phyloP scores from a whole-genome alignment of 2,329 filamentous ascomycete species.

The Trichoderma aggressivum region DNA sequence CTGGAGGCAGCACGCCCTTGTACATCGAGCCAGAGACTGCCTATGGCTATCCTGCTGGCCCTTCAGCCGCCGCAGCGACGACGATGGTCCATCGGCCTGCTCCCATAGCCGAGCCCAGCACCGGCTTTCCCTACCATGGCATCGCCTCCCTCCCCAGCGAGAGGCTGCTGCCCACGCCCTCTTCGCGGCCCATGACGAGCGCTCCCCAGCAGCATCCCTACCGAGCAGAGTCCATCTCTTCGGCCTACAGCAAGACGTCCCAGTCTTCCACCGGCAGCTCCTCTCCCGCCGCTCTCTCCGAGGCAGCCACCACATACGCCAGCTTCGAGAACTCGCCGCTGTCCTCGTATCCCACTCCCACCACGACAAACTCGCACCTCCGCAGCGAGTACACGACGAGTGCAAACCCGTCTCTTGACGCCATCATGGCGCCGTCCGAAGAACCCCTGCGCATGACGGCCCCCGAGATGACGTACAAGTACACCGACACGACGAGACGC shows the following conservation, averaged over 20 bases:
- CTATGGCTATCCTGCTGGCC: conserved; percentile 27
- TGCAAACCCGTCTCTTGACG: neutral
- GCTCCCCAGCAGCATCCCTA: conserved; percentile 23
- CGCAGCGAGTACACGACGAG: conserved; percentile 22
- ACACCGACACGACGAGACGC: conserved; percentile 28
- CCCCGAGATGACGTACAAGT: conserved; percentile 31
- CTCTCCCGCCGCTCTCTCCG: conserved; percentile 14
- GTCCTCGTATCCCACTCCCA: conserved; percentile 11
- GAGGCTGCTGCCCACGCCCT: conserved; percentile 24
- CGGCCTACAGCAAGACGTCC: conserved; percentile 24
- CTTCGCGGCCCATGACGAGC: conserved; percentile 23
- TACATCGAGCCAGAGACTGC: conserved; percentile 29
- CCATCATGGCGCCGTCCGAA: conserved; percentile 21
- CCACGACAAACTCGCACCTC: neutral
- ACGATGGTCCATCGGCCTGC: conserved; percentile 20
- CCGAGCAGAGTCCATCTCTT: conserved; percentile 28
- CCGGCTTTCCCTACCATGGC: conserved; percentile 24
- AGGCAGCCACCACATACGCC: conserved; percentile 11
- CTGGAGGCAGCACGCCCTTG: conserved; percentile 17
- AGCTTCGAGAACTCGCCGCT: conserved; percentile 18
- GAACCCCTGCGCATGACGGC: conserved; percentile 22
- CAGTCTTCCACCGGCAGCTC: conserved; percentile 13
- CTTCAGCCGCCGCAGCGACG: conserved; percentile 11
- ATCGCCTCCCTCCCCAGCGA: conserved; percentile 22
- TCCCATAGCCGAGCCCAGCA: conserved; percentile 19